Base-by-base conservation (phyloP, 352 stramenopile genomes). In the Globisporangium okanoganense region DNA sequence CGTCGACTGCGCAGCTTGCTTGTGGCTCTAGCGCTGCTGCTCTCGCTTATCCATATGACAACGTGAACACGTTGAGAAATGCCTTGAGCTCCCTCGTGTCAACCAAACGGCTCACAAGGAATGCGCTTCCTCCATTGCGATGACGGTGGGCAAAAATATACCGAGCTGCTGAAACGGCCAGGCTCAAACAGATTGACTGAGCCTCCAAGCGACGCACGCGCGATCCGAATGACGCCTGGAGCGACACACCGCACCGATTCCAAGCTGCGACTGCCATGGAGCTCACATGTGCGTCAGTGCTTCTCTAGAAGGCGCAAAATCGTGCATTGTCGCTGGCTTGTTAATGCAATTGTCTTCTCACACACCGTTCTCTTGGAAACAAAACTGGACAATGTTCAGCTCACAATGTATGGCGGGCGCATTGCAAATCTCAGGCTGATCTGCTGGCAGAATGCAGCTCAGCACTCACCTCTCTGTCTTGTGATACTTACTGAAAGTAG, bases 401-500 rank as follows among this genome's bases (percentile, higher is more conserved):
- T 16, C 44, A 62, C 31, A 62, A 48, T 55, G 54, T 60, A 27
- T 9, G 40, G 43, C 20, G 5, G n/a, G 16, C 43, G n/a, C n/a
- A n/a, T 47, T 7, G 38, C 13, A 24, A 13, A 47, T 47, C 13
- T 20, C 14, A 1, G 2, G 20, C 5, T 24, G 18, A 7, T 5
- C 14, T 47, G 18, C n/a, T 47, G 16, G 18, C 18, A 22, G 20
- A 52, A 5, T 45, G 33, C 9, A 33, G 5, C 8, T 22, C n/a
- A 33, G 20, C 10, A 18, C 7, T 9, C 29, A 62, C 5, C 43
- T 61, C 7, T 38, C 33, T 31, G 18, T 43, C n/a, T 12, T 31
- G 16, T 52, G 47, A 10, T 53, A n/a, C 13, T n/a, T 47, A n/a
- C 18, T 22, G n/a, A n/a, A 33, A 33, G 20, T n/a, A 88, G 73